Percentiles rank a stretch among this genome's conserved stretches.
Conservation (phyloP, 768 basidiomycete species). For the Suillus luteus region DNA sequence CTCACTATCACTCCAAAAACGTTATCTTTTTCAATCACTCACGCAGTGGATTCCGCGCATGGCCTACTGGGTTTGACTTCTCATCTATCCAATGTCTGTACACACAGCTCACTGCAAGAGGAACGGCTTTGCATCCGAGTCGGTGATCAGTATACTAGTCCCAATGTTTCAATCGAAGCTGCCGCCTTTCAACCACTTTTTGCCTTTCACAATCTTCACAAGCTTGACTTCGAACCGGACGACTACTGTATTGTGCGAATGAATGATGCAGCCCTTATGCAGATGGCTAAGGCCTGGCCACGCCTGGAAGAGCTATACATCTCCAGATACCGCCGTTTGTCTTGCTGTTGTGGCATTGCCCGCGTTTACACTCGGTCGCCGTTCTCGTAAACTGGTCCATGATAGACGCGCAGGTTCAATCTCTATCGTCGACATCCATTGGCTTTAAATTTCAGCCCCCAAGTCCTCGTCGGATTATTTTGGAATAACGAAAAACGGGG, state of each 20-base stretch:
- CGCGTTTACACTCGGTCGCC: not conserved
- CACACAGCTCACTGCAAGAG: not conserved
- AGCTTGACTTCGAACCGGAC: not conserved
- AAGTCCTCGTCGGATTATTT: conserved; percentile 8
- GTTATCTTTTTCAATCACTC: not conserved
- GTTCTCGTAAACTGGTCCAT: not conserved
- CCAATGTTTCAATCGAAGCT: not conserved
- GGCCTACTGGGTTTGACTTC: not conserved
- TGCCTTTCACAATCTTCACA: not conserved
- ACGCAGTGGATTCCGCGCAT: not conserved
- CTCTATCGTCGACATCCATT: not conserved
- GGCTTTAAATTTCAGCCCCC: conserved; percentile 14
- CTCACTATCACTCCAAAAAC: not conserved
- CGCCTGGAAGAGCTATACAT: not conserved
- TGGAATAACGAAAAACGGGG: conserved; percentile 3
- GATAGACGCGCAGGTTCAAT: not conserved
- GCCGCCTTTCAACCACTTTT: not conserved
- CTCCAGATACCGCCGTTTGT: not conserved
- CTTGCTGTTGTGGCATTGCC: conserved; percentile 4
- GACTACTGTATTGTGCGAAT: not conserved
- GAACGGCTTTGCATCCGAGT: not conserved
- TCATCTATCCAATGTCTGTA: not conserved
- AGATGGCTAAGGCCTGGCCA: conserved; percentile 2
- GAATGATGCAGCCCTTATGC: not conserved
- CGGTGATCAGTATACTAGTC: accelerated